Percentiles rank a stretch among this genome's conserved stretches.
phyloP scores from a whole-genome alignment of 148 eudicot species.

The Euryodendron excelsum region DNA sequence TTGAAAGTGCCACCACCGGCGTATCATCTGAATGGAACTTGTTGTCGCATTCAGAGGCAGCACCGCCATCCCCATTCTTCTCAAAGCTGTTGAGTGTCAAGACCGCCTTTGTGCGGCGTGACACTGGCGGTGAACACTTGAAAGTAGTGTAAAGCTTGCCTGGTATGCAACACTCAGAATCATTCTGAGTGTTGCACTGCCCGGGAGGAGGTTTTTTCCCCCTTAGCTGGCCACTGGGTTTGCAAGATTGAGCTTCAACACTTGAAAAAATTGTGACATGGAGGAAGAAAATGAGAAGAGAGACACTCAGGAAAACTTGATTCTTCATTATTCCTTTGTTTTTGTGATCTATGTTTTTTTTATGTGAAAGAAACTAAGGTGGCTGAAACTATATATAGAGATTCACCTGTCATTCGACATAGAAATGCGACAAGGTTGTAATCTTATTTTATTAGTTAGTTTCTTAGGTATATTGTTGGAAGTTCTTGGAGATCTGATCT shows the following conservation, averaged over 20 bases:
- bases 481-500: too few relatives aligned
- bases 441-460: too few relatives aligned
- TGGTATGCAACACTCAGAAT: slow-evolving; percentile 32
- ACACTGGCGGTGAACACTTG: slow-evolving; percentile 39
- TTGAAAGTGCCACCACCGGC: slow-evolving; percentile 41
- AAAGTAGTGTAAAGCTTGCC: slow-evolving; percentile 35
- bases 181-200: slow-evolving; percentile 25
- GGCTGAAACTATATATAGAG: too few relatives aligned
- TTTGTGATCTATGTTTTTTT: too few relatives aligned
- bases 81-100: slow-evolving; percentile 35
- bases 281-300: neutral
- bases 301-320: neutral
- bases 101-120: slow-evolving; percentile 25
- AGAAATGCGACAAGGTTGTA: too few relatives aligned
- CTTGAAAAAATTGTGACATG: neutral
- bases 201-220: slow-evolving; percentile 30
- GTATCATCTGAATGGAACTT: slow-evolving; percentile 25
- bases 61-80: slow-evolving; percentile 14
- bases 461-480: too few relatives aligned
- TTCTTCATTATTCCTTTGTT: too few relatives aligned
- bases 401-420: too few relatives aligned
- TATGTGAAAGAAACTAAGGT: neutral
- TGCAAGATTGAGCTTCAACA: slow-evolving; percentile 25
- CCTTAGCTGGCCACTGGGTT: slow-evolving; percentile 33
- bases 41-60: slow-evolving; percentile 27